A percentile compares a stretch with the other conserved stretches of the same genome.
Evolutionary conservation across 495 filamentous ascomycete species (phyloP).

Genomic region (Penicillium turbatum): DNA sequence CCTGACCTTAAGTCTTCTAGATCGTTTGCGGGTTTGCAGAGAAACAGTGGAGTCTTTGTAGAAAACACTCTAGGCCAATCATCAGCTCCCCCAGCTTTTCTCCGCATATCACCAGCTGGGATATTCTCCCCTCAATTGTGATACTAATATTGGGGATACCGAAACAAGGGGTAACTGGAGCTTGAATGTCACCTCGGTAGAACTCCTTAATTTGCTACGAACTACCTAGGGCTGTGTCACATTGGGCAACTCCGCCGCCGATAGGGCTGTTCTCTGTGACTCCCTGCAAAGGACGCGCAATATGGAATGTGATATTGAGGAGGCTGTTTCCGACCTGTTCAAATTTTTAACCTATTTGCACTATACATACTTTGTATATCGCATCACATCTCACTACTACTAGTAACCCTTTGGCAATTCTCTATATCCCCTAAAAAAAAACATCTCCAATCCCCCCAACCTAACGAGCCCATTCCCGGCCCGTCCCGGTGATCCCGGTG

Average conservation of each 20-base stretch:
- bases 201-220: background rate
- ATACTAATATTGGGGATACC: background rate
- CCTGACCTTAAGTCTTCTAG: background rate
- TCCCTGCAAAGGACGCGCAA: conserved; percentile 11
- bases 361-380: too few species aligned
- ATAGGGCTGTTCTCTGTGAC: background rate
- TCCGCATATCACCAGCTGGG: conserved; percentile 4
- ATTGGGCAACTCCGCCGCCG: background rate
- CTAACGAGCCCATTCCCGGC: conserved; percentile 12
- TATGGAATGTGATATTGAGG: conserved; percentile 4
- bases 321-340: background rate
- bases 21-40: conserved; percentile 3
- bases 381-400: too few species aligned
- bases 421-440: too few species aligned
- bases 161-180: background rate
- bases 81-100: conserved; percentile 7
- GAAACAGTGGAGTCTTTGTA: background rate
- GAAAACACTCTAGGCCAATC: conserved; percentile 1
- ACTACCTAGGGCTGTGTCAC: background rate
- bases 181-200: conserved; percentile 4
- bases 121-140: background rate
- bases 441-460: too few species aligned
- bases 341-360: background rate
- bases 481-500: conserved; percentile 15
- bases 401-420: too few species aligned